Conservation (phyloP, 495 filamentous ascomycete genomes). For the Lineolata rhizophorae region DNA sequence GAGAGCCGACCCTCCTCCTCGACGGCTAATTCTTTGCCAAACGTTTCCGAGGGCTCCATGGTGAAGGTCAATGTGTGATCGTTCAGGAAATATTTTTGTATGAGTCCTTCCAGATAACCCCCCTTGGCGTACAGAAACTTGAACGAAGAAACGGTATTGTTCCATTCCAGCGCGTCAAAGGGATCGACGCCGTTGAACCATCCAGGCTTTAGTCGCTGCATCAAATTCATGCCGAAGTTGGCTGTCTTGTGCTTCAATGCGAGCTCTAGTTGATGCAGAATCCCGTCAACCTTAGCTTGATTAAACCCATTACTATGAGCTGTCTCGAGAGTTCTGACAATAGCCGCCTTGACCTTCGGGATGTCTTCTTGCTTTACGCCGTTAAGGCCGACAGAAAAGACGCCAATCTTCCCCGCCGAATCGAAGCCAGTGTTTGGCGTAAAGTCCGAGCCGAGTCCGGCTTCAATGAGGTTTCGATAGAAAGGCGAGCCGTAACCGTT, state of each 20-base stretch:
- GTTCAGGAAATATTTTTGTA: constrained; percentile 79
- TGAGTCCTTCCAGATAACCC: constrained; percentile 59
- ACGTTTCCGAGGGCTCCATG: constrained; percentile 66
- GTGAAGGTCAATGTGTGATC: constrained; percentile 78
- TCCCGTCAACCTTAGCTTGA: constrained; percentile 69
- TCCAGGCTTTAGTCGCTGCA: constrained; percentile 64
- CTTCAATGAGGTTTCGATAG: constrained; percentile 77
- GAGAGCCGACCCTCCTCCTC: constrained; percentile 55
- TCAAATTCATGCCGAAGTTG: constrained; percentile 74
- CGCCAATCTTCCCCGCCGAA: constrained; percentile 43
- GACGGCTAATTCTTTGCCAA: constrained; percentile 45
- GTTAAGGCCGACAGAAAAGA: constrained; percentile 79
- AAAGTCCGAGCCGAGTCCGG: constrained; percentile 77
- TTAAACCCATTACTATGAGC: constrained; percentile 58
- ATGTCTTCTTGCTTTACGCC: constrained; percentile 66
- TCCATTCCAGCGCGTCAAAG: constrained; percentile 74
- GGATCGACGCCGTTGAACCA: constrained; percentile 95
- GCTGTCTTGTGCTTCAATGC: constrained; percentile 84
- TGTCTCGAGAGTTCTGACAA: constrained; percentile 44
- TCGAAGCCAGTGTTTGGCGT: constrained; percentile 88
- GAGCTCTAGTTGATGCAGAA: constrained; percentile 82
- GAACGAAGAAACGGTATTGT: constrained; percentile 65
- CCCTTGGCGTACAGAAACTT: constrained; percentile 45
- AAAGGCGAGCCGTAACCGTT: constrained; percentile 91
- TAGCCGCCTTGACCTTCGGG: constrained; percentile 44